Evolutionary conservation across 768 basidiomycete genomes (phyloP), one percentile per base, ranked within the genome.

Genomic region (Panellus pusillus): DNA sequence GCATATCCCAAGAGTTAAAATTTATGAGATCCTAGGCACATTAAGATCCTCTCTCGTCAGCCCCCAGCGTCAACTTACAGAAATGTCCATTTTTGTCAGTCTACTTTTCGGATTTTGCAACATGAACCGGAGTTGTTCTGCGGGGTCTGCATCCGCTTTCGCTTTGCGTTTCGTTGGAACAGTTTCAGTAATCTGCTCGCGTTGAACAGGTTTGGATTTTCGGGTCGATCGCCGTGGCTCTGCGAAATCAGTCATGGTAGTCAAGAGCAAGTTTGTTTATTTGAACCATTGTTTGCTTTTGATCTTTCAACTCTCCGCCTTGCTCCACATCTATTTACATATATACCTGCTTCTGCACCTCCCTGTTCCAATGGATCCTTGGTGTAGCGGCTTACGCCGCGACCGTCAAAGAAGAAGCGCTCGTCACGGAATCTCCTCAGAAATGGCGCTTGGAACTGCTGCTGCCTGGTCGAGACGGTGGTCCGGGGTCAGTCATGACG

Each of bases 81-180:
- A 71, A 53, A 82, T 75, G 50, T 83, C 74, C 58, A 79, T 67
- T 24, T 66, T 72, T 9, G 78, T 77, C 9, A 83, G 67, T 15
- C 72, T 64, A 65, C 81, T 83, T 64, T 77, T 79, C 1, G 76
- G 65, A 64, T 71, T 76, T 52, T 77, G 69, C 9, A 83, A 64
- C 42, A 83, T 63, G 32, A 57, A 64, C 15, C 71, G 69, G 20
- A 78, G 65, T 44, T 74, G 66, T 36, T 73, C 67, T 17, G 63
- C 68, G 5, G 69, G 68, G 47, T 69, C 70, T 17, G 57, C 50
- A 19, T 69, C 68, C 36, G 65, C 59, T 50, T 57, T 56, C 5
- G 66, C 44, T 41, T 69, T 71, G 37, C 68, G 67, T 58, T 71
- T 72, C 7, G 61, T 20, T 13, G 59, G 55, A 20, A 54, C 55